Base-by-base conservation (phyloP, 495 filamentous ascomycete species). In the Penicillium cataractarum region DNA sequence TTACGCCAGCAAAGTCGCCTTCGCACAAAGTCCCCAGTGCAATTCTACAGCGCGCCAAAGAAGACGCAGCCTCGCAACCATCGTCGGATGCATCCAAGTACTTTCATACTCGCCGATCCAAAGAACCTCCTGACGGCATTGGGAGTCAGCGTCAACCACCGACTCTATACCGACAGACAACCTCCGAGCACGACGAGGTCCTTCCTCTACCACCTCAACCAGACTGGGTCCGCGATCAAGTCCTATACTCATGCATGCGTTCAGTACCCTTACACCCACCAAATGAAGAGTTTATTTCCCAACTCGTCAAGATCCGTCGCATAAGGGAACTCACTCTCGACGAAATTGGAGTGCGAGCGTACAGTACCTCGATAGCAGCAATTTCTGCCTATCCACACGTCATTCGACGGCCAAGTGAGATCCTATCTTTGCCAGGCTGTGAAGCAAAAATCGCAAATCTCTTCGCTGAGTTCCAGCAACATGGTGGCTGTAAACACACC, bases 331-430 rank as follows among this genome's bases (percentile, higher is more conserved):
- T 98, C 9, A 86, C 81, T 0, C 84, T 84, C 3, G 92, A 97
- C 63, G 81, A 90, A 26, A 88, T 96, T 52, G 92, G 92, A 13
- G 86, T 92, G 0, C 84, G 91, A n/a, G 92, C 93, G 0, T 98
- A 98, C 71, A 92, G 90, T 56, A 92, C 89, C 6, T 87, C 87
- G 51, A 97, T 99, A 58, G 92, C 95, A 12, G 75, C 90, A 0
- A 66, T 99, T 2, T 86, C 89, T 15, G 91, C 95, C 12, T 98
- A 97, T 67, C 93, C 95, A 0, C 83, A 89, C 60, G 71, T 70
- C 27, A 64, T 92, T 46, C 77, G 71, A 17, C 75, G 74, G 7
- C 67, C 81, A 6, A 66, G 74, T 49, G 92, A 98, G 67, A 80
- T 98, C 19, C 67, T 84, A 6, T 71, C 81, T 10, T 77, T 99